These are phyloP conservation scores for Nicotiana sylvestris DNA, from an alignment of 257 asterid species.

Conservation along the genomic window DNA sequence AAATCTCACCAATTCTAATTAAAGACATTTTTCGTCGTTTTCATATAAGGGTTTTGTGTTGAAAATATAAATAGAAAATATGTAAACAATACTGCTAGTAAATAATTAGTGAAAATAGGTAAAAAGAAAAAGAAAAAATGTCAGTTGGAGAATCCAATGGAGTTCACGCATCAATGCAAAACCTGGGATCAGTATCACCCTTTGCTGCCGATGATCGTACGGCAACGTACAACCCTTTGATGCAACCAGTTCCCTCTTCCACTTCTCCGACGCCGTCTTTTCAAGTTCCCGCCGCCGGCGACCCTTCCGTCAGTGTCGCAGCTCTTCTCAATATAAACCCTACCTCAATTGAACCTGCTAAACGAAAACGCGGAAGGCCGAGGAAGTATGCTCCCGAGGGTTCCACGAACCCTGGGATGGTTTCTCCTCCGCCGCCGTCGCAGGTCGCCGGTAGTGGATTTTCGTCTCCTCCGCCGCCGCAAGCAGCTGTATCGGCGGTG, in stretches of 20 bases:
- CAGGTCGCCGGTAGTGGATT: background rate
- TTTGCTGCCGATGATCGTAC: background rate
- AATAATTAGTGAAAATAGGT: background rate
- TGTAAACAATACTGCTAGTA: background rate
- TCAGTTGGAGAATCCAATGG: conserved; percentile 15
- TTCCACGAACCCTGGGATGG: background rate
- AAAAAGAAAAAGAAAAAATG: background rate
- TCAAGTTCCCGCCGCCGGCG: background rate
- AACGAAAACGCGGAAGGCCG: conserved; percentile 15
- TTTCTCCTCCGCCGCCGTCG: background rate
- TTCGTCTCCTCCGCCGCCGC: background rate
- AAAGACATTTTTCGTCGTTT: background rate
- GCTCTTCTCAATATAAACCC: background rate
- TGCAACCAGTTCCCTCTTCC: background rate
- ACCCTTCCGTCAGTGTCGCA: background rate
- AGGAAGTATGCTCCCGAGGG: conserved; percentile 14
- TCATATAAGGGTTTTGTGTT: background rate
- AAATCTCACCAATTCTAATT: background rate
- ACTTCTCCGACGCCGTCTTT: background rate
- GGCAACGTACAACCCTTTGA: background rate
- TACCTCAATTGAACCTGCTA: background rate
- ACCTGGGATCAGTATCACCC: conserved; percentile 14
- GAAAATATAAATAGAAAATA: background rate
- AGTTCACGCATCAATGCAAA: conserved; percentile 5
- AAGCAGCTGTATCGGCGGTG: background rate